Evolutionary conservation across 331 rosid genomes (phyloP), one percentile per base, ranked within the genome.

Genomic region (Acacia pycnantha): DNA sequence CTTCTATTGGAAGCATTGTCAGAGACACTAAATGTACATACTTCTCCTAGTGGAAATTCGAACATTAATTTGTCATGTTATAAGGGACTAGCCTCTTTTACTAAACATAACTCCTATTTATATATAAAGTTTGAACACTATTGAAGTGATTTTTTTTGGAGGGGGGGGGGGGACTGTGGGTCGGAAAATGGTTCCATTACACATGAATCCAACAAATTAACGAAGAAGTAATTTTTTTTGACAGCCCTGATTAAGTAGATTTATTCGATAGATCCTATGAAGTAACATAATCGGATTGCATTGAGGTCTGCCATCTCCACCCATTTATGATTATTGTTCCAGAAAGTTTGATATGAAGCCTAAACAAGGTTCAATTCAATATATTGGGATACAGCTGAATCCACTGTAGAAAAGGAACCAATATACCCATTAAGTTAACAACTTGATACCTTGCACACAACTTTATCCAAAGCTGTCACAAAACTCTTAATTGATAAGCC

Each of bases 81-180:
- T 35, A 1, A 35, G 37, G 1, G 6, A 35, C 6, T 35, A 35
- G 0, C 1, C 37, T 0, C 7, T 35, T 33, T 0, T 5, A 0
- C 1, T 5, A 5, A 35, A 35, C 37, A 0, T 1, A 5, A 5
- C 6, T 35, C 37, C 6, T 4, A 0, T 35, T 4, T 35, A 6
- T 5, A 4, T 35, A 6, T 5, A 4, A 29, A 29, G 2, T 29
- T 11, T 18, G 13, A 46, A 13, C 51, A 3, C 18, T 46, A 12
- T 46, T 46, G 16, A 46, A 1, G 51, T 46, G 51, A 12, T 13
- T 35, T 35, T 31, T 31, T 31, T 31, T 31, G 2, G n/a, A n/a
- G n/a, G n/a, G n/a, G n/a, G 0, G 33, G 33, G 35, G 4, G 1
- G 4, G 15, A 29, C 58, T 51, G 5, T 15, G 10, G 1, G 8